phyloP scores from a whole-genome alignment of 768 basidiomycete genomes.

The Lactarius hatsudake region DNA sequence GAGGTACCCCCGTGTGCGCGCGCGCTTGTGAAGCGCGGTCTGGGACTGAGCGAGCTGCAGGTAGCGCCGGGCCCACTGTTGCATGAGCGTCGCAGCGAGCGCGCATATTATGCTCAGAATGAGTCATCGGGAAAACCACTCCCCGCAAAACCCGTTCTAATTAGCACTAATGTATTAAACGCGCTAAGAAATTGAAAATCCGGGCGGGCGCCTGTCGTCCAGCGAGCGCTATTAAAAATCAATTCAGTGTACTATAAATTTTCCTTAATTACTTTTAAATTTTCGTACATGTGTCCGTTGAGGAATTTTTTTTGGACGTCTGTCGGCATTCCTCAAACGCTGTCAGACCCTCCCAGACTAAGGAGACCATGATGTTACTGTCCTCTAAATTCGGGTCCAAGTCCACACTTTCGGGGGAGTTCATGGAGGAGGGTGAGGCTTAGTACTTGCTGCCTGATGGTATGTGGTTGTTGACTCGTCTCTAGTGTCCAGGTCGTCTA shows the following conservation, averaged over 20 bases:
- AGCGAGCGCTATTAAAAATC: too few species aligned
- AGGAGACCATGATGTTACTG: slow-evolving; percentile 72
- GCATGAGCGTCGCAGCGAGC: slow-evolving; percentile 15
- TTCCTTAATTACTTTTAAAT: too few species aligned
- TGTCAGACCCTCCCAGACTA: slow-evolving; percentile 53
- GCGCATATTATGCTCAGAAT: slow-evolving; percentile 11
- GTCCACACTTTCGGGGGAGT: slow-evolving; percentile 61
- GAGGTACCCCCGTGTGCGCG: slow-evolving; percentile 14
- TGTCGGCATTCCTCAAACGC: too few species aligned
- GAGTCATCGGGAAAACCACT: neutral
- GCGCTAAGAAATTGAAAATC: too few species aligned
- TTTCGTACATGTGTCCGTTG: too few species aligned
- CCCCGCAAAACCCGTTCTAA: too few species aligned
- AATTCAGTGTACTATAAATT: too few species aligned
- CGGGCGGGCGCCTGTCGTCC: too few species aligned
- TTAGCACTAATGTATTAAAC: too few species aligned
- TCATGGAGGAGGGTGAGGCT: slow-evolving; percentile 78
- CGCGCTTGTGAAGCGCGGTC: slow-evolving; percentile 5
- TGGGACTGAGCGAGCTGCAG: slow-evolving; percentile 5
- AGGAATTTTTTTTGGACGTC: too few species aligned
- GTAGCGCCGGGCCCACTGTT: slow-evolving; percentile 18
- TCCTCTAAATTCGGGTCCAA: slow-evolving; percentile 94
- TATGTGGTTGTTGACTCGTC: slow-evolving; percentile 2
- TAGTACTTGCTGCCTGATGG: slow-evolving; percentile 1
- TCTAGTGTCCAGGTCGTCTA: slow-evolving; percentile 80